A percentile compares a stretch with the other conserved stretches of the same genome.
phyloP scores from a whole-genome alignment of 352 stramenopile species.

The Thraustochytrium sp. region DNA sequence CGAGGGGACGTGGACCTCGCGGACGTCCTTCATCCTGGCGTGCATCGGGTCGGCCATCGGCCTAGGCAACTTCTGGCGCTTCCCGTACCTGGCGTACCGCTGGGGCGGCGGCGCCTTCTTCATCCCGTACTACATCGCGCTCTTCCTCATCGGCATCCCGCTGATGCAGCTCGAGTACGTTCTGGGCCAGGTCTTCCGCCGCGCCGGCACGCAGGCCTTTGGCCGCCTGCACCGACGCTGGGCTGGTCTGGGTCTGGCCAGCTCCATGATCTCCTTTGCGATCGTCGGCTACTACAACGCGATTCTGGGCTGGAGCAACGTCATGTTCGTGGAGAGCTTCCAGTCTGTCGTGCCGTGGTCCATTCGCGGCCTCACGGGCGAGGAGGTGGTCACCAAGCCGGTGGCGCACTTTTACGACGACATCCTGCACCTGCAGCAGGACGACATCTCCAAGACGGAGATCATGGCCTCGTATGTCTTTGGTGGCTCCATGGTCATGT shows the following conservation, averaged over 20 bases:
- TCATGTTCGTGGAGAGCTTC: slow-evolving; percentile 33
- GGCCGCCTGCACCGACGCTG: slow-evolving; percentile 41
- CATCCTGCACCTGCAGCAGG: neutral
- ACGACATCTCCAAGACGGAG: neutral
- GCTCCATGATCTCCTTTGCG: slow-evolving; percentile 42
- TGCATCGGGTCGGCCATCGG: slow-evolving; percentile 57
- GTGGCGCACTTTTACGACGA: slow-evolving; percentile 1
- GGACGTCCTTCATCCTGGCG: slow-evolving; percentile 58
- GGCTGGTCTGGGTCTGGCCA: slow-evolving; percentile 38
- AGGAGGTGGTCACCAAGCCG: neutral
- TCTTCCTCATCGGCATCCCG: slow-evolving; percentile 59
- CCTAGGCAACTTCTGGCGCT: slow-evolving; percentile 61
- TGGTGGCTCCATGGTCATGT: slow-evolving; percentile 23
- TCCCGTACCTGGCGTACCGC: slow-evolving; percentile 56
- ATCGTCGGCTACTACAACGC: slow-evolving; percentile 46
- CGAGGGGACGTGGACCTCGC: slow-evolving; percentile 51
- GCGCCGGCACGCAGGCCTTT: slow-evolving; percentile 52
- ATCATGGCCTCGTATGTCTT: slow-evolving; percentile 15
- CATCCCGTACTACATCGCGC: slow-evolving; percentile 57
- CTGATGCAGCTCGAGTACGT: slow-evolving; percentile 59
- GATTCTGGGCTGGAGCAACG: slow-evolving; percentile 43
- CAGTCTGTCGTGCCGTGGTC: slow-evolving; percentile 10
- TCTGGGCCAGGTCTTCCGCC: slow-evolving; percentile 56
- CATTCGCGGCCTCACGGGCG: neutral
- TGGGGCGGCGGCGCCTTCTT: slow-evolving; percentile 62